Percentiles rank a stretch among this genome's conserved stretches.
Evolutionary conservation across 495 filamentous ascomycete species (phyloP).

Genomic region (Bacidia gigantensis): DNA sequence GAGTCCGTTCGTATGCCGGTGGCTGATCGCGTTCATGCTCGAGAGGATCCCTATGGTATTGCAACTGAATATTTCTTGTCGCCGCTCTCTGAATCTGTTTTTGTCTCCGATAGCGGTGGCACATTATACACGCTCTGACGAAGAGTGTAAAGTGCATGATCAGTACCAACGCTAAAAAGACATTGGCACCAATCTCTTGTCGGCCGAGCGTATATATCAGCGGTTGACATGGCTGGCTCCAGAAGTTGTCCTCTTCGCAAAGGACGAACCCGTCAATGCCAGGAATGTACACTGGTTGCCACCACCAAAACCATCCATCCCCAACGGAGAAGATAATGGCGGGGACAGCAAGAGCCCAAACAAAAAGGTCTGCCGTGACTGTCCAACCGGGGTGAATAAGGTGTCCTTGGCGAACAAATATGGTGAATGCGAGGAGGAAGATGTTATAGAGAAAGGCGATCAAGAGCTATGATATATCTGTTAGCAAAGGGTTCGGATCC

Average conservation of each 20-base stretch:
- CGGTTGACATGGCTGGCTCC: constrained; percentile 14
- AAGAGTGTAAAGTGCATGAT: constrained; percentile 19
- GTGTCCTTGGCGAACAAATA: constrained; percentile 12
- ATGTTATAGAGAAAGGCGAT: constrained; percentile 18
- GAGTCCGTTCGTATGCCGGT: constrained; percentile 9
- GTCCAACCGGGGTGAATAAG: constrained; percentile 16
- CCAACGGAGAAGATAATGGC: constrained; percentile 16
- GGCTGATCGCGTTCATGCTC: constrained; percentile 10
- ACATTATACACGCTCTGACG: constrained; percentile 15
- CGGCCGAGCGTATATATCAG: constrained; percentile 17
- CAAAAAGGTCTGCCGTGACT: constrained; percentile 14
- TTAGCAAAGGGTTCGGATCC: too few species aligned
- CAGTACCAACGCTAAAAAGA: constrained; percentile 16
- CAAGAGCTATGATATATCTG: constrained; percentile 10
- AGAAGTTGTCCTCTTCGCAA: constrained; percentile 12
- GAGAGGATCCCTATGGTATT: constrained; percentile 15
- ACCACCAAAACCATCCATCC: constrained; percentile 20
- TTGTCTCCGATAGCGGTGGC: constrained; percentile 11
- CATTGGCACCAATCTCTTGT: constrained; percentile 19
- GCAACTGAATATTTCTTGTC: constrained; percentile 14
- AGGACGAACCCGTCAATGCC: constrained; percentile 8
- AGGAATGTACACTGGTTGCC: constrained; percentile 14
- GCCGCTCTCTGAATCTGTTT: background rate
- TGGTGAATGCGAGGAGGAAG: constrained; percentile 11
- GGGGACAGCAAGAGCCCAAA: constrained; percentile 18